Conservation (phyloP, 2,329 filamentous ascomycete genomes). For the Sporothrix brunneoviolacea region DNA sequence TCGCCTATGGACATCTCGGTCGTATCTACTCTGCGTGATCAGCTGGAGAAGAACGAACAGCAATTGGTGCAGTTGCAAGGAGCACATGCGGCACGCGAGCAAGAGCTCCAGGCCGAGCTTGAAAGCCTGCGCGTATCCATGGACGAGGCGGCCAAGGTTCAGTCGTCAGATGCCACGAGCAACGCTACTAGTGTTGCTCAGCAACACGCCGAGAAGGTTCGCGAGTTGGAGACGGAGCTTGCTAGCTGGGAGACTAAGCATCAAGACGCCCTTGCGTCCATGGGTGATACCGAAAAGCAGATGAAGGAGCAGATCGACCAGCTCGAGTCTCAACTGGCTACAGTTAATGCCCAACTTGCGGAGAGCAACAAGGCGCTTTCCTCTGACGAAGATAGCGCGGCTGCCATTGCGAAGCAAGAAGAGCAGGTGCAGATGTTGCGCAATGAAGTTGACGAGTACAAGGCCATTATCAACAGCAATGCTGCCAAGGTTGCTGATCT, state of each 20-base stretch:
- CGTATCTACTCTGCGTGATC: constrained; percentile 77
- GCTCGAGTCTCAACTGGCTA: constrained; percentile 55
- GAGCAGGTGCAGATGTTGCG: constrained; percentile 57
- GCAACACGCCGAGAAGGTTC: constrained; percentile 51
- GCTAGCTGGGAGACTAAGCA: constrained; percentile 72
- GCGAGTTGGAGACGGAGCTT: constrained; percentile 64
- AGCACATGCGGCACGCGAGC: constrained; percentile 65
- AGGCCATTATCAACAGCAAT: constrained; percentile 63
- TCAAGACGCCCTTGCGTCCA: constrained; percentile 58
- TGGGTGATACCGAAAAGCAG: constrained; percentile 65
- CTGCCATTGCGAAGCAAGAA: constrained; percentile 45
- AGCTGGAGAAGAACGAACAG: constrained; percentile 79
- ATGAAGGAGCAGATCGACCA: constrained; percentile 66
- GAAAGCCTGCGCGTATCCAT: constrained; percentile 57
- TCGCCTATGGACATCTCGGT: constrained; percentile 88
- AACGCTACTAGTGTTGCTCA: constrained; percentile 18
- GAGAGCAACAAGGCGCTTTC: constrained; percentile 24
- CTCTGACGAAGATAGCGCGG: constrained; percentile 16
- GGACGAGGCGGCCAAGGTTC: constrained; percentile 18
- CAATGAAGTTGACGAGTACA: constrained; percentile 74
- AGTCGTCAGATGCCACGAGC: constrained; percentile 11
- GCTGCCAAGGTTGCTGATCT: constrained; percentile 64
- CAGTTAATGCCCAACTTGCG: constrained; percentile 46
- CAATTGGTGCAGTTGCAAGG: constrained; percentile 70
- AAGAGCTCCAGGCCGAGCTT: constrained; percentile 66